A percentile compares a stretch with the other conserved stretches of the same genome.
Conservation (phyloP, 2,329 filamentous ascomycete species). For the Ophiosphaerella korrae region DNA sequence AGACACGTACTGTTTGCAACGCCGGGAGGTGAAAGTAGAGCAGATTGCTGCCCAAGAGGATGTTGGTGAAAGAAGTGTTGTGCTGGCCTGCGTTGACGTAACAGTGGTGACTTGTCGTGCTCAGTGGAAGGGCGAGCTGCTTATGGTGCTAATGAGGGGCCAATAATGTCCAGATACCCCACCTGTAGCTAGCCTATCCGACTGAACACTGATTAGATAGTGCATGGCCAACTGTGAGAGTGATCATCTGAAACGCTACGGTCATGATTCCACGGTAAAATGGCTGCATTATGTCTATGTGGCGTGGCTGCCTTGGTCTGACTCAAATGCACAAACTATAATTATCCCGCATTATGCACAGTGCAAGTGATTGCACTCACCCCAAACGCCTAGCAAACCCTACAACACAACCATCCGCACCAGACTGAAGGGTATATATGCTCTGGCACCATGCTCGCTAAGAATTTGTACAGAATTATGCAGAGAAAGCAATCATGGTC, state of each 20-base stretch:
- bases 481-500: slow-evolving; percentile 9
- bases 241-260: too few relatives aligned
- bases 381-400: slow-evolving; percentile 8
- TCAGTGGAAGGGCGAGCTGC: not conserved
- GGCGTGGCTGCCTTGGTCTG: too few relatives aligned
- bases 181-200: too few relatives aligned
- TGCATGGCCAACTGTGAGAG: too few relatives aligned
- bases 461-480: slow-evolving; percentile 16
- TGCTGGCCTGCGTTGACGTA: not conserved
- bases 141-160: too few relatives aligned
- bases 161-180: too few relatives aligned
- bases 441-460: slow-evolving; percentile 28
- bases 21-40: not conserved
- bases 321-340: too few relatives aligned
- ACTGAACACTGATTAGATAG: too few relatives aligned
- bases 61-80: not conserved
- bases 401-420: slow-evolving; percentile 30
- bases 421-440: slow-evolving; percentile 19
- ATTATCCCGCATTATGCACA: not conserved
- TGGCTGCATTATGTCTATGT: too few relatives aligned
- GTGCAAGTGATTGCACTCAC: not conserved
- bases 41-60: slow-evolving; percentile 2
- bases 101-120: slow-evolving; percentile 1
- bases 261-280: too few relatives aligned
- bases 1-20: slow-evolving; percentile 1